Percentiles rank a stretch among this genome's conserved stretches.
Conservation (phyloP, 306 rosid species). For the Nissolia schottii region DNA sequence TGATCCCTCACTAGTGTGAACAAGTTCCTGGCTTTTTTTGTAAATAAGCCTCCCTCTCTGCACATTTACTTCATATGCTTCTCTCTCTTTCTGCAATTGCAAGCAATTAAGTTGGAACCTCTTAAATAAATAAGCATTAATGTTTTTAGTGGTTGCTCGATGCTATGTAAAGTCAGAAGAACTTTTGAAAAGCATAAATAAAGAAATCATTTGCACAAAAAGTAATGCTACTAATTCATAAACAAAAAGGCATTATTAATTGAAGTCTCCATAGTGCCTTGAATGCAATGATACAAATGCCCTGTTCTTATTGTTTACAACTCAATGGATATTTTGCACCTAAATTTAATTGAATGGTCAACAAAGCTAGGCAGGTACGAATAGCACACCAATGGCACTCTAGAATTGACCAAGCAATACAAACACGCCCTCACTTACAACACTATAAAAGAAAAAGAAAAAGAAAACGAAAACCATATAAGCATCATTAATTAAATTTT, state of each 20-base stretch:
- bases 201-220: background rate
- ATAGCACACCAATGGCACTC: constrained; percentile 9
- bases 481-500: no score
- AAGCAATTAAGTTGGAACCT: constrained; percentile 9
- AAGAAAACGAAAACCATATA: background rate
- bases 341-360: constrained; percentile 12
- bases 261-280: background rate
- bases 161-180: constrained; percentile 14
- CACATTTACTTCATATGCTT: constrained; percentile 57
- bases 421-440: background rate
- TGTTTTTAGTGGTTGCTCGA: constrained; percentile 16
- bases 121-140: background rate
- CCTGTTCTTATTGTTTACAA: background rate
- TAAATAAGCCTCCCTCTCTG: constrained; percentile 54
- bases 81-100: constrained; percentile 63
- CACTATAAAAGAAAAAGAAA: background rate
- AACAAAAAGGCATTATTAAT: background rate
- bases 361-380: background rate
- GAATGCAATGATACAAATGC: constrained; percentile 9
- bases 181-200: background rate
- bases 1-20: constrained; percentile 52
- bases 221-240: background rate
- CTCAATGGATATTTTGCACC: constrained; percentile 7
- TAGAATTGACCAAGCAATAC: constrained; percentile 20
- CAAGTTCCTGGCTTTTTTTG: constrained; percentile 38